phyloP scores from a whole-genome alignment of 1,284 basidiomycete genomes.

The Rhodotorula sp. region DNA sequence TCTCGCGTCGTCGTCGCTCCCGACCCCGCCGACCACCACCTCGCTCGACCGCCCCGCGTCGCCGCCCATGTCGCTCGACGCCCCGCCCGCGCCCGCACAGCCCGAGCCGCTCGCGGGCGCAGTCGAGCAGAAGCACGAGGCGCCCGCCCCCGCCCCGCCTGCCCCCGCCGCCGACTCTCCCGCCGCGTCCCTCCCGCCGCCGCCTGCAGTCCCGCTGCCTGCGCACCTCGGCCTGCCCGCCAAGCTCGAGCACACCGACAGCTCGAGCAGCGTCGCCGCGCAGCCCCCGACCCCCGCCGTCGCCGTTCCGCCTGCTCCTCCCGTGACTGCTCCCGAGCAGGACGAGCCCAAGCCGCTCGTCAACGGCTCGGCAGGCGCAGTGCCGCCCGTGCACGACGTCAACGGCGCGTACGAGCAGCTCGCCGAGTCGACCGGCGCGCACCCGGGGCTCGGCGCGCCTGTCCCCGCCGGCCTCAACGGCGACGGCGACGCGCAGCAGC shows the following conservation, averaged over 20 bases:
- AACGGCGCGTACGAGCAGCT: conserved; percentile 2
- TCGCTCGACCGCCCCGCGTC: background rate
- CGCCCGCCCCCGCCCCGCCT: background rate
- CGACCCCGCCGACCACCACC: background rate
- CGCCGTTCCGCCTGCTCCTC: background rate
- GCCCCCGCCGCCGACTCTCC: background rate
- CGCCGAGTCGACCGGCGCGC: conserved; percentile 9
- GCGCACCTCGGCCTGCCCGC: conserved; percentile 6
- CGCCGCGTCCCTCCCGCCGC: conserved; percentile 7
- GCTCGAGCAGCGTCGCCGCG: conserved; percentile 18
- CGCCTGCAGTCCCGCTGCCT: conserved; percentile 22
- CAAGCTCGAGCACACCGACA: conserved; percentile 20
- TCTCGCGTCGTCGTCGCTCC: conserved; percentile 5
- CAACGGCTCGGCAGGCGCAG: background rate
- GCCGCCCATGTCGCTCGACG: background rate
- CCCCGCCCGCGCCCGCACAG: background rate
- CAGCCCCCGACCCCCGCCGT: conserved; percentile 33
- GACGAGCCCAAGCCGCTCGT: background rate
- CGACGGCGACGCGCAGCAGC: background rate
- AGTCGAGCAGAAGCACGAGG: background rate
- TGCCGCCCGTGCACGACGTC: background rate
- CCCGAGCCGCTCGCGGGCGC: background rate
- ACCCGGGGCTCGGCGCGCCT: conserved; percentile 22
- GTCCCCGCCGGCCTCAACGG: background rate
- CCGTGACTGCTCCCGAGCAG: background rate